These are phyloP conservation scores for Trifolium pratense DNA, from an alignment of 306 rosid species.

Conservation along the genomic window DNA sequence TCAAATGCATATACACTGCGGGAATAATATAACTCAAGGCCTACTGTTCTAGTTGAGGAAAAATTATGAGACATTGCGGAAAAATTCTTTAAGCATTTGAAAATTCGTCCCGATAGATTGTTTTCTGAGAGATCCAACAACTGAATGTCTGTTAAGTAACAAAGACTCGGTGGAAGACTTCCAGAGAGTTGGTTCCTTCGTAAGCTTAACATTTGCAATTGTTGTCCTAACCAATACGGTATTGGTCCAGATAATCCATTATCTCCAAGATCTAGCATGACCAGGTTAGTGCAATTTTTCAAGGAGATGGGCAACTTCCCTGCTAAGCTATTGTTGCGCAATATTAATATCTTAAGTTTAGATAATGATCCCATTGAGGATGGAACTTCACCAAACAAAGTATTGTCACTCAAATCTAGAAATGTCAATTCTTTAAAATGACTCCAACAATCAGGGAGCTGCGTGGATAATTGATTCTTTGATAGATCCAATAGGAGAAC, in stretches of 20 bases:
- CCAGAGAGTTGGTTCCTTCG: neutral
- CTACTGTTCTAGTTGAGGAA: neutral
- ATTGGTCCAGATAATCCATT: constrained; percentile 6
- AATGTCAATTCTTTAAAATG: neutral
- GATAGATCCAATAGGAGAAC: neutral
- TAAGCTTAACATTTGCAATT: constrained; percentile 20
- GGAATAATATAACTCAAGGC: rapidly evolving
- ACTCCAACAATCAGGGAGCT: constrained; percentile 9
- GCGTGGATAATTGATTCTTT: neutral
- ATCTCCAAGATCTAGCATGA: constrained; percentile 16
- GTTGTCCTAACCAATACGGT: constrained; percentile 34
- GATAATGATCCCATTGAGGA: constrained; percentile 16
- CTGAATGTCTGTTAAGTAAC: neutral
- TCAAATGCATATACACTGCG: too few relatives aligned
- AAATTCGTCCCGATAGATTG: neutral
- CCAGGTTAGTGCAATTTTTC: neutral
- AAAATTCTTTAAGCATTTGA: constrained; percentile 22
- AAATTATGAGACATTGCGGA: neutral
- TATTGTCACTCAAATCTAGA: constrained; percentile 28
- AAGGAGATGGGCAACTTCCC: constrained; percentile 24
- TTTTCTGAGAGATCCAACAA: constrained; percentile 28
- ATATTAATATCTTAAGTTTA: neutral
- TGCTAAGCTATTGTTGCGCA: constrained; percentile 8
- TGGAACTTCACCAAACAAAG: neutral
- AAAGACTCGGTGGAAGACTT: neutral